Evolutionary conservation across 1,284 basidiomycete species (phyloP), one percentile per base, ranked within the genome.

Genomic region (Tylopilus orsonianus): DNA sequence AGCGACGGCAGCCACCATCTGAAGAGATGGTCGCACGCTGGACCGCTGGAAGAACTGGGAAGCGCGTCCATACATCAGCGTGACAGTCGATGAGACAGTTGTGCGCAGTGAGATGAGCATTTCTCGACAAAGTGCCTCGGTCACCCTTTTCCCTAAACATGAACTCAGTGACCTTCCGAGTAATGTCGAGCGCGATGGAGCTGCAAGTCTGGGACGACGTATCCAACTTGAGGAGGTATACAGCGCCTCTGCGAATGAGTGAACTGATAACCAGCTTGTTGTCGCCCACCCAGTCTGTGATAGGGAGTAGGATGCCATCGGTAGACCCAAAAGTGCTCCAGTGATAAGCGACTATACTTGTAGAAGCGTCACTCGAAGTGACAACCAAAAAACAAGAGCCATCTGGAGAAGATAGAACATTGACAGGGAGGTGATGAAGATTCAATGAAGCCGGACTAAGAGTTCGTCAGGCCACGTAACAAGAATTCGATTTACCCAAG

Each of bases 61-160:
- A 84, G 6, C 80, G 75, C 6, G 73, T 78, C 81, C 82, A 84
- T 34, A 81, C 74, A 10, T 83, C 81, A 0, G 70, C 59, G 43
- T 79, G 75, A 48, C 79, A 81, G 47, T 82, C 79, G 19, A 84
- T 56, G 23, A 83, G 53, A 41, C 66, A 74, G 49, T 82, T 82
- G 56, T 79, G 73, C 2, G 55, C 50, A 0, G 74, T 71, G 14
- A 48, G 39, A 18, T 30, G 42, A 8, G 51, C 46, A 8, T 55
- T 52, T 4, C 53, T 52, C 3, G 58, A 59, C 20, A 65, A 39
- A 8, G 55, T 34, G 1, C 46, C 36, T 3, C 46, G 53, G 14
- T 52, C 50, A 18, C 40, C 47, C 4, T 71, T 67, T 46, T 75
- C 72, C 55, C 70, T 70, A 64, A 83, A 81, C 55, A 69, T 72